phyloP scores from a whole-genome alignment of 257 asterid genomes.

The Gentiana dahurica region DNA sequence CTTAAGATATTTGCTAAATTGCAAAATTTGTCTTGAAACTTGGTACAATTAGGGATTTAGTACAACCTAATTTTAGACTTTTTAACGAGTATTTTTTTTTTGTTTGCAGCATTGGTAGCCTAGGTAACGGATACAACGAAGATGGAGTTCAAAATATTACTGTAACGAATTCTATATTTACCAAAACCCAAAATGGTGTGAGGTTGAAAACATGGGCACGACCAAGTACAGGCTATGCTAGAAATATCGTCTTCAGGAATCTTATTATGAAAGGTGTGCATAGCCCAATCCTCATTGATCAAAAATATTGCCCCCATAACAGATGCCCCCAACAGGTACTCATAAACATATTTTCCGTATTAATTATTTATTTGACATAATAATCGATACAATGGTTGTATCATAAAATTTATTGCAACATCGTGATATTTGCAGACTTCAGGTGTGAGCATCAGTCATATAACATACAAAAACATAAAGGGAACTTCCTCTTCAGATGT shows the following conservation, averaged over 20 bases:
- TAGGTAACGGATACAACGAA: conserved; percentile 18
- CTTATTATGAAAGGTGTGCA: conserved; percentile 50
- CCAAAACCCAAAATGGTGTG: conserved; percentile 63
- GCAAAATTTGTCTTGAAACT: no score
- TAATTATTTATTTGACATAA: no score
- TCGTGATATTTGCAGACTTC: conserved; percentile 29
- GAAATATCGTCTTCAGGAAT: conserved; percentile 35
- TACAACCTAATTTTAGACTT: no score
- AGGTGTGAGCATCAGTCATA: conserved; percentile 55
- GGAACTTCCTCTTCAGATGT: conserved; percentile 66
- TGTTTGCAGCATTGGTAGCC: conserved; percentile 41
- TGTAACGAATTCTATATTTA: conserved; percentile 41
- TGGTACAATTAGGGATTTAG: no score
- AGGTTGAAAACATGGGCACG: conserved; percentile 70
- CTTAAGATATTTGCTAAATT: no score
- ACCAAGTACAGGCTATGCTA: conserved; percentile 45
- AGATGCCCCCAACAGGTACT: conserved; percentile 49
- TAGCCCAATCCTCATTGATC: conserved; percentile 63
- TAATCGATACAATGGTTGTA: no score
- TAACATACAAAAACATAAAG: conserved; percentile 43
- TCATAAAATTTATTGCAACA: no score
- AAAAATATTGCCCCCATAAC: conserved; percentile 48
- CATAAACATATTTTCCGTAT: no score
- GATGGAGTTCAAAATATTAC: conserved; percentile 41
- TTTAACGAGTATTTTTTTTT: neutral